A percentile compares a stretch with the other conserved stretches of the same genome.
Conservation (phyloP, 176 grass and related monocot species). For the Aechmea fasciata region DNA sequence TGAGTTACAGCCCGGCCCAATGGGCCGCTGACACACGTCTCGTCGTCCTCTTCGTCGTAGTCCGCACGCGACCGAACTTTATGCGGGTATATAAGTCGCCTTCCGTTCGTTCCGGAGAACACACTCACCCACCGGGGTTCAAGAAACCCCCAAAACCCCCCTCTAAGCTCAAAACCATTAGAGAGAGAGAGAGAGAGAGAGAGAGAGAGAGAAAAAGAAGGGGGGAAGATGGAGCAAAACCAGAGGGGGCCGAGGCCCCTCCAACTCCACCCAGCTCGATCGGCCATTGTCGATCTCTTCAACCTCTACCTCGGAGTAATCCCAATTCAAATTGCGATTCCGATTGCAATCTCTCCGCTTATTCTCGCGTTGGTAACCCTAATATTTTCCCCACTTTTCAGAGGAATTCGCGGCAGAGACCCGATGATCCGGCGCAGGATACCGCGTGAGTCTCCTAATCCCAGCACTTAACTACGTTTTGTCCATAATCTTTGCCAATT, state of each 20-base stretch:
- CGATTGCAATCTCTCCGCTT: background rate
- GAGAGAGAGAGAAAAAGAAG: background rate
- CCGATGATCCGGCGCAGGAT: slow-evolving; percentile 59
- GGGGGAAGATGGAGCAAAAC: slow-evolving; percentile 24
- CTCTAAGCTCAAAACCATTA: background rate
- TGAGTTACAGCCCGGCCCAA: too few relatives aligned
- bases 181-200: background rate
- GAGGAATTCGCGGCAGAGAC: slow-evolving; percentile 64
- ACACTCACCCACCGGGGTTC: too few relatives aligned
- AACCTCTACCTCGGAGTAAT: slow-evolving; percentile 83
- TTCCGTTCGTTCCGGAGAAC: too few relatives aligned
- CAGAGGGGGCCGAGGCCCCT: slow-evolving; percentile 46
- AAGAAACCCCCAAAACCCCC: too few relatives aligned
- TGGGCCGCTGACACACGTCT: too few relatives aligned
- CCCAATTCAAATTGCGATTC: background rate
- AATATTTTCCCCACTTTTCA: slow-evolving; percentile 30
- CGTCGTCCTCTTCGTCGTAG: too few relatives aligned
- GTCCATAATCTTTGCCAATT: background rate
- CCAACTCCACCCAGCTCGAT: slow-evolving; percentile 52
- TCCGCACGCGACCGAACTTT: too few relatives aligned
- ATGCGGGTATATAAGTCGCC: too few relatives aligned
- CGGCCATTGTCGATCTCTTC: slow-evolving; percentile 85
- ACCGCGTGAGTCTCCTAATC: slow-evolving; percentile 39
- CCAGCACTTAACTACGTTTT: background rate
- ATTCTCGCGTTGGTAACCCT: slow-evolving; percentile 10